Evolutionary conservation across 371 early-diverging fungal genomes (phyloP), one percentile per base, ranked within the genome.

Genomic region (Chytridiales sp.): DNA sequence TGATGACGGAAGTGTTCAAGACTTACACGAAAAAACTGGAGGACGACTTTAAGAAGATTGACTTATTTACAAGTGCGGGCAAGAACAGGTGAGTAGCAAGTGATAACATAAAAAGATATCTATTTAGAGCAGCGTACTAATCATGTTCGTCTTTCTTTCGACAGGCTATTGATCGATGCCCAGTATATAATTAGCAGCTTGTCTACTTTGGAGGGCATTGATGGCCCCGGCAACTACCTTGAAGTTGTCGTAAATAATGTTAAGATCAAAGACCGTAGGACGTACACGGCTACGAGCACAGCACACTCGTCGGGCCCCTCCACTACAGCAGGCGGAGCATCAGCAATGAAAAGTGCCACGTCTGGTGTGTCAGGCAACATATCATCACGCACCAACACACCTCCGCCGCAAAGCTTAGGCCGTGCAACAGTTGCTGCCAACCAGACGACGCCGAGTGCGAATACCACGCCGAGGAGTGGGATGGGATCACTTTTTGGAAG

Each of bases 191-290:
- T 86, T 13, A 71, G 75, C 30, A 69, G 80, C 11, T 65, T 93
- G 21, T 83, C 87, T 21, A 68, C 81, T 1, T 74, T 92, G 17
- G 88, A 88, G n/a, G 70, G 81, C 26, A 66, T 87, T 21, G 82
- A 87, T 51, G 87, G 90, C 2, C 89, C 89, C 1, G 87, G 87
- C 9, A 79, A 80, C 70, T 74, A 79, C 30, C 81, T 93, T 17
- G 87, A 93, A 56, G 89, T 88, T 3, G 79, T 82, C 1, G 90
- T 88, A 26, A 87, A 90, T 69, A 86, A 85, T 60, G 79, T 88
- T 36, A 76, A 68, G 42, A 83, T 83, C 41, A 67, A 69, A 34
- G 83, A 83, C 55, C 58, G 64, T 19, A 59, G 73, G 21, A 50
- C 26, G 51, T 9, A 53, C 22, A 29, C 53, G 27, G 3, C 53